Evolutionary conservation across 495 filamentous ascomycete genomes (phyloP).

Genomic region (Parathielavia hyrcaniae): DNA sequence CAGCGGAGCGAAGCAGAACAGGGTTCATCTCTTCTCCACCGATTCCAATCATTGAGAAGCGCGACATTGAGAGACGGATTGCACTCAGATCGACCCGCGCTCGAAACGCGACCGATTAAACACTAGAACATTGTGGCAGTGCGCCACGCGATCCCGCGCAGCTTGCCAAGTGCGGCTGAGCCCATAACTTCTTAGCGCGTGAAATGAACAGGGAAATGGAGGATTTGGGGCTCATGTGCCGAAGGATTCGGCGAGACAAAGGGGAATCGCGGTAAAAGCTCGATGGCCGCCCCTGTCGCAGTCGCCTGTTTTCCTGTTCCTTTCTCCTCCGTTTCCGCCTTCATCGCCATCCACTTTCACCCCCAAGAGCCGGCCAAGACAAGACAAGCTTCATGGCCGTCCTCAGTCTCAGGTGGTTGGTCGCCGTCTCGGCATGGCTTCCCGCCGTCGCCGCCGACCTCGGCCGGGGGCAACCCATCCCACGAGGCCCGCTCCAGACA

Average conservation of each 20-base stretch:
- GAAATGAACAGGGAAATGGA: not conserved
- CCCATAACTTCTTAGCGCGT: constrained; percentile 3
- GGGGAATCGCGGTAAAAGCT: not conserved
- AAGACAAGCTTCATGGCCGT: constrained; percentile 11
- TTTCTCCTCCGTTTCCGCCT: not conserved
- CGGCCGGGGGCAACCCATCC: not conserved
- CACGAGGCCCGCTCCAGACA: constrained; percentile 6
- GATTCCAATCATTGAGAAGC: too few species aligned
- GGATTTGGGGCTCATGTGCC: not conserved
- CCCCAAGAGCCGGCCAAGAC: not conserved
- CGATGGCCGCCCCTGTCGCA: not conserved
- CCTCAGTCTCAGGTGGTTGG: constrained; percentile 12
- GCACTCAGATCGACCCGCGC: too few species aligned
- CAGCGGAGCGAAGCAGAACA: too few species aligned
- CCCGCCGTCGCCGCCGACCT: constrained; percentile 14
- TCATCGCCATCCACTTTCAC: not conserved
- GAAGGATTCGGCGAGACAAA: not conserved
- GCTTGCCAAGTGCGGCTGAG: constrained; percentile 11
- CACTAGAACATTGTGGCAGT: not conserved
- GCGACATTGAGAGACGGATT: too few species aligned
- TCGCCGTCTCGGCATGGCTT: constrained; percentile 13
- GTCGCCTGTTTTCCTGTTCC: not conserved
- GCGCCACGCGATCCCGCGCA: not conserved
- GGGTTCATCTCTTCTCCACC: too few species aligned
- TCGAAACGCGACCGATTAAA: not conserved